phyloP scores from a whole-genome alignment of 306 rosid species.

The Urtica urens region DNA sequence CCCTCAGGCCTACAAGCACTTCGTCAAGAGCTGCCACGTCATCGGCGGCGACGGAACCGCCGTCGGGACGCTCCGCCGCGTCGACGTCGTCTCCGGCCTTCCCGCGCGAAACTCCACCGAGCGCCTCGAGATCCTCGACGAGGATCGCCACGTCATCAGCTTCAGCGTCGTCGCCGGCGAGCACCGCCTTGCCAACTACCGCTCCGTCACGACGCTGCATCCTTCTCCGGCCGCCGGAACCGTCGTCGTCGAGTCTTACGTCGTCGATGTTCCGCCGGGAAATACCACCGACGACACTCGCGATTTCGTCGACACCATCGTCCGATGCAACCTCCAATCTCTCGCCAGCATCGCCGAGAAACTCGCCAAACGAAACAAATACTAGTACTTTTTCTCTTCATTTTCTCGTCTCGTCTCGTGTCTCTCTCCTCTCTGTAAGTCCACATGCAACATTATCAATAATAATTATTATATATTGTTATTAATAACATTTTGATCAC shows the following conservation, averaged over 20 bases:
- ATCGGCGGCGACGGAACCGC: slow-evolving; percentile 73
- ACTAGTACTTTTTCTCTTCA: background rate
- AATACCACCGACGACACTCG: slow-evolving; percentile 81
- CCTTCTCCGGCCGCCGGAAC: slow-evolving; percentile 36
- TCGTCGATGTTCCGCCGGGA: slow-evolving; percentile 87
- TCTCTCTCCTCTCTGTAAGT: too few species aligned
- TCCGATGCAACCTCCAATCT: slow-evolving; percentile 86
- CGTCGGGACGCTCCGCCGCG: slow-evolving; percentile 81
- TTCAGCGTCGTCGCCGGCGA: slow-evolving; percentile 95
- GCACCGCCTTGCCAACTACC: slow-evolving; percentile 72
- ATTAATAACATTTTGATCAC: too few species aligned
- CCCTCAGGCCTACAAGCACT: slow-evolving; percentile 88
- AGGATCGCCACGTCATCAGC: slow-evolving; percentile 75
- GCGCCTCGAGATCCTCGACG: slow-evolving; percentile 88
- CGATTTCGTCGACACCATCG: slow-evolving; percentile 70
- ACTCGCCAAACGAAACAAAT: slow-evolving; percentile 13
- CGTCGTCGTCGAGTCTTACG: slow-evolving; percentile 80
- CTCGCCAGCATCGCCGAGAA: slow-evolving; percentile 71
- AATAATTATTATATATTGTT: too few species aligned
- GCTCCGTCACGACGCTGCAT: slow-evolving; percentile 82
- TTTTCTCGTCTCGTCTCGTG: background rate
- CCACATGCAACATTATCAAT: too few species aligned
- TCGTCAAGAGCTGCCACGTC: slow-evolving; percentile 85
- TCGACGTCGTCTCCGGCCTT: slow-evolving; percentile 74
- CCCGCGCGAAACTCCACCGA: slow-evolving; percentile 86